phyloP scores from a whole-genome alignment of 208 protist species.

The Vickermania ingenoplastis region DNA sequence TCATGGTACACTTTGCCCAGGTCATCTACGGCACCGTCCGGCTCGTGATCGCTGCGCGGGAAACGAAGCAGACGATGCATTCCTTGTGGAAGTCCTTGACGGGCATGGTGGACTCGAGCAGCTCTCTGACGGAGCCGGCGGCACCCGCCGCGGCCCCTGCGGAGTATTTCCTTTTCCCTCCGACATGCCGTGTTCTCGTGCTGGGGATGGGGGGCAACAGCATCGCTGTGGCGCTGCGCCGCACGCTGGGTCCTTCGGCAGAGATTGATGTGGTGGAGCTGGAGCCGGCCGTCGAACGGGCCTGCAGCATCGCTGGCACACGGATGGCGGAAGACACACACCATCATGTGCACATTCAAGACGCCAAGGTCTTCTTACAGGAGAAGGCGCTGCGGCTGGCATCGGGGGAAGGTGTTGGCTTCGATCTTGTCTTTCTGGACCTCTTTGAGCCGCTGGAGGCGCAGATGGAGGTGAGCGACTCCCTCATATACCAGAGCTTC shows the following conservation, averaged over 20 bases:
- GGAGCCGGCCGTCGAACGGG: conserved; percentile 44
- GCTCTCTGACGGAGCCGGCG: background rate
- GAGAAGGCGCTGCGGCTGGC: conserved; percentile 6
- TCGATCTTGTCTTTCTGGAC: conserved; percentile 69
- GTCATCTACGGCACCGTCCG: conserved; percentile 24
- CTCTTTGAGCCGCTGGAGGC: conserved; percentile 59
- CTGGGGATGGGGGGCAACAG: conserved; percentile 82
- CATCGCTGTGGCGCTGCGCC: conserved; percentile 50
- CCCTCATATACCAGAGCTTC: conserved; percentile 24
- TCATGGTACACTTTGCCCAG: conserved; percentile 66
- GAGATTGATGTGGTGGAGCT: conserved; percentile 58
- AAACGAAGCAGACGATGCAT: background rate
- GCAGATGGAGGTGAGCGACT: conserved; percentile 31
- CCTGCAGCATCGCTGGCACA: conserved; percentile 28
- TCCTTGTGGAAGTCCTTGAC: background rate
- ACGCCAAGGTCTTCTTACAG: conserved; percentile 15
- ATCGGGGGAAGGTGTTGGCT: conserved; percentile 6
- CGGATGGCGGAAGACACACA: conserved; percentile 18
- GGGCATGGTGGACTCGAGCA: background rate
- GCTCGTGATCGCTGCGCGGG: background rate
- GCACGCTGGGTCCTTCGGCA: conserved; percentile 28
- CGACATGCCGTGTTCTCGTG: conserved; percentile 26
- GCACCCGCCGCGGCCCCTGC: background rate
- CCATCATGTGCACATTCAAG: conserved; percentile 19
- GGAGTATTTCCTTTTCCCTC: conserved; percentile 14